Base-by-base conservation (phyloP, 2,329 filamentous ascomycete species). In the Ascochyta fabae region DNA sequence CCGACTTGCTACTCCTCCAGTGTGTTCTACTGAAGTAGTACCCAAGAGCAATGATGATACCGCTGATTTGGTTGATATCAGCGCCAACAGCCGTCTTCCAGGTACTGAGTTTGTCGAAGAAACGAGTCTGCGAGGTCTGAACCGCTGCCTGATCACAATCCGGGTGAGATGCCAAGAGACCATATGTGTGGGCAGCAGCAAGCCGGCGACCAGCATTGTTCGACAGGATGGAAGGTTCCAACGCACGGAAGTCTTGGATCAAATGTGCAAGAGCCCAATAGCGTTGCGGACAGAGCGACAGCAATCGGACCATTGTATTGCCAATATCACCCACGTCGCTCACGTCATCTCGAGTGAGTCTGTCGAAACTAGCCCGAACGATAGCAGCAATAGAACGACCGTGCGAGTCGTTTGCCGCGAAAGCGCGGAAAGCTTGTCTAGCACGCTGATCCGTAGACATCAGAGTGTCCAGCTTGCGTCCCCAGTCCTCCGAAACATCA, bases 401-500 rank as follows among this genome's bases (percentile, higher is more conserved):
- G 61, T 76, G 75, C 26, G 71, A 58, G 31, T 72, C 65, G 19
- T 67, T 58, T 19, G 68, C 59, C 6, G 75, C 65, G 59, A 88
- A 86, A 0, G 70, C 67, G 50, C 81, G 83, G 51, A 92, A 81
- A 6, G 81, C 81, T 24, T 82, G 75, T 36, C 91, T 83, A 10
- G 86, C 86, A 41, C 82, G 78, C 54, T 88, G 82, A 67, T 94
- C 89, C 5, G 88, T 90, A 36, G 86, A 83, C 27, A 95, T 81
- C 6, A 89, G 81, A 1, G 87, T 85, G 62, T 93, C 89, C 2
- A 98, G 80, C 62, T 89, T 88, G 41, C 88, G 83, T 70, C 92
- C 89, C 95, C 95, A 98, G 59, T 94, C 90, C 41, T 89, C 86
- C 63, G 94, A 89, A 23, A 92, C 73, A 9, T 84, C 82, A 23